Evolutionary conservation across 768 basidiomycete species (phyloP), one percentile per base, ranked within the genome.

Genomic region (Tylopilus rubrobrunneus): DNA sequence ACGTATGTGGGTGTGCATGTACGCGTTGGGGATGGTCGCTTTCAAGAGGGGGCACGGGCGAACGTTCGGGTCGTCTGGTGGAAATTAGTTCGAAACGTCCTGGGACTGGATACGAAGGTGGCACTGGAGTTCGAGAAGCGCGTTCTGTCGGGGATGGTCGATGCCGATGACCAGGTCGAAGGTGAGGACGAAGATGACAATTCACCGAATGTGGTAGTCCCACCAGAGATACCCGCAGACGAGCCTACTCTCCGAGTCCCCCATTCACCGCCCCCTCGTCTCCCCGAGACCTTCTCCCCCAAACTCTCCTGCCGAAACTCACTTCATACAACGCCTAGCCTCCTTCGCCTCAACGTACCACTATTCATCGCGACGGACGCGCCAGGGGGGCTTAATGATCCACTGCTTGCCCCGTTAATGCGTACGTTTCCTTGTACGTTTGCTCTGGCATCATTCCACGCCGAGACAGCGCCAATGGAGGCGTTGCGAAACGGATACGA

Each of bases 361-460:
- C 62, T 89, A 37, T 89, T 79, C 69, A 74, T 89, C 51, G 79
- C 88, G 10, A 87, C 87, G 15, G 86, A 88, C 63, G 75, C 75
- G 12, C 55, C 62, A 6, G 62, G 70, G 11, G 78, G 80, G 0
- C 56, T 58, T 2, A 56, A 60, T 0, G 70, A 84, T 59, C 72
- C 77, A 4, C 54, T 74, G 5, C 74, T 89, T 23, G 59, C 62
- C 1, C 65, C 73, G 1, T 76, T 89, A 60, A 63, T 72, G 31
- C 66, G 58, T 28, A 77, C 79, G 6, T 88, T 89, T 62, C 87
- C 87, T 2, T 89, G 87, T 63, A 65, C 74, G 17, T 84, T 84
- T 64, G 77, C 78, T 56, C 71, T 88, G 7, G 66, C 67, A 15
- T 82, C 86, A 62, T 85, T 87, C 51, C 23, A 60, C 17, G 27